Evolutionary conservation across 2,329 filamentous ascomycete species (phyloP).

Genomic region (Calonectria multiphialidica): DNA sequence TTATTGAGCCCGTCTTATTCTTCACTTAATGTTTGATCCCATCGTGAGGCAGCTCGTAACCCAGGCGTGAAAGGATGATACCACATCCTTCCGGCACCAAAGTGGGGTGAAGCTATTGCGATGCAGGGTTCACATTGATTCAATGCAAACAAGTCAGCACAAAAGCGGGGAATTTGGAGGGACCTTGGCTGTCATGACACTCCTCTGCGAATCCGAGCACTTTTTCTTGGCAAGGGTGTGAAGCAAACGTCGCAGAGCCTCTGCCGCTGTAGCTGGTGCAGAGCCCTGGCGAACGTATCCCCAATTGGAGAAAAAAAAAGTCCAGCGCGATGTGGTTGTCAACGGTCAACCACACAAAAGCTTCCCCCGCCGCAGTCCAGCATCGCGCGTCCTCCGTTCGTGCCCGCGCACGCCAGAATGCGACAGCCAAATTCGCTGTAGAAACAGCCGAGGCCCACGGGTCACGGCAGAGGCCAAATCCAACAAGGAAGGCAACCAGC

Average conservation of each 20-base stretch:
- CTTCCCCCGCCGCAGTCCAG: background rate
- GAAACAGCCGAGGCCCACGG: slow-evolving; percentile 5
- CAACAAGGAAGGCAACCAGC: slow-evolving; percentile 17
- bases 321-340: background rate
- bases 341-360: background rate
- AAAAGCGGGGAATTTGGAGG: background rate
- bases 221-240: background rate
- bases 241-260: background rate
- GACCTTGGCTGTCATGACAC: background rate
- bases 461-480: background rate
- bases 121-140: background rate
- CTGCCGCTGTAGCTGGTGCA: background rate
- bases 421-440: background rate
- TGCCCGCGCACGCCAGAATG: background rate
- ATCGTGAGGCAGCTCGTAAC: no score
- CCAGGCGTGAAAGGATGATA: background rate
- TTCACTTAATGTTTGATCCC: background rate
- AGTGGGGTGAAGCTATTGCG: slow-evolving; percentile 12
- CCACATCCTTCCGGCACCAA: background rate
- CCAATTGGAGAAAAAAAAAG: background rate
- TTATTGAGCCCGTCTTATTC: background rate
- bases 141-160: background rate
- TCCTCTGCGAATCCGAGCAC: background rate
- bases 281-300: background rate
- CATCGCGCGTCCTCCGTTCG: background rate